Conservation (phyloP, 2,329 filamentous ascomycete genomes). For the Aspergillus transmontanensis region DNA sequence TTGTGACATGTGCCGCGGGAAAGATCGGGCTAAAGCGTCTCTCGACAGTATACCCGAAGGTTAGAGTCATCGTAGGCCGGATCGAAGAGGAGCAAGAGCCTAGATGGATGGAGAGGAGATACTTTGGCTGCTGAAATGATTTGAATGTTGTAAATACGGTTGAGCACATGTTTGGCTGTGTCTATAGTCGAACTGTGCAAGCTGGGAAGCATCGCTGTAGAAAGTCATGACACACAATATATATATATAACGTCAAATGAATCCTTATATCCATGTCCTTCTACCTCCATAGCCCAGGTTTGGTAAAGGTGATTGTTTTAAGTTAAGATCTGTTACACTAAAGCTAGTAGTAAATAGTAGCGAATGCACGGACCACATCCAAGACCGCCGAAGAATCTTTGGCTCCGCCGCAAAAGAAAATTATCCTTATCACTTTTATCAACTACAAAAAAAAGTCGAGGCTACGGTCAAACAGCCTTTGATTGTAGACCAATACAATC, state of each 20-base stretch:
- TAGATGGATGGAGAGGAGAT: slow-evolving; percentile 86
- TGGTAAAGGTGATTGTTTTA: not conserved
- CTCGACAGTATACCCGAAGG: slow-evolving; percentile 83
- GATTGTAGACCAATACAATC: not conserved
- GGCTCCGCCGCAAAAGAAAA: slow-evolving; percentile 23
- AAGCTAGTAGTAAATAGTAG: not conserved
- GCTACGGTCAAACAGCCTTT: not conserved
- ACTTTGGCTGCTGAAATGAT: slow-evolving; percentile 73
- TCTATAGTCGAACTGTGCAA: not conserved
- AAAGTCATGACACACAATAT: not conserved
- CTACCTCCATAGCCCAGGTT: not conserved
- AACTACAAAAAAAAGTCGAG: slow-evolving; percentile 4
- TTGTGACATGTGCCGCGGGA: slow-evolving; percentile 90
- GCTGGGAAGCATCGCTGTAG: not conserved
- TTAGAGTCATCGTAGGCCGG: slow-evolving; percentile 82
- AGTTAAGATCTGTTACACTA: not conserved
- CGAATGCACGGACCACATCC: slow-evolving; percentile 30
- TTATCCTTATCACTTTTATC: slow-evolving; percentile 18
- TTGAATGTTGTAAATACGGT: not conserved
- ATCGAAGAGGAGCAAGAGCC: slow-evolving; percentile 80
- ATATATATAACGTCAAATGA: not conserved
- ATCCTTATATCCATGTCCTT: not conserved
- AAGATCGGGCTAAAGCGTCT: slow-evolving; percentile 80
- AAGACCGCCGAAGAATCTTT: slow-evolving; percentile 25
- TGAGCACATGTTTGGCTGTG: not conserved